A percentile compares a stretch with the other conserved stretches of the same genome.
These are phyloP conservation scores for Aspergillus sclerotioniger DNA, from an alignment of 495 filamentous ascomycete species.

Conservation along the genomic window DNA sequence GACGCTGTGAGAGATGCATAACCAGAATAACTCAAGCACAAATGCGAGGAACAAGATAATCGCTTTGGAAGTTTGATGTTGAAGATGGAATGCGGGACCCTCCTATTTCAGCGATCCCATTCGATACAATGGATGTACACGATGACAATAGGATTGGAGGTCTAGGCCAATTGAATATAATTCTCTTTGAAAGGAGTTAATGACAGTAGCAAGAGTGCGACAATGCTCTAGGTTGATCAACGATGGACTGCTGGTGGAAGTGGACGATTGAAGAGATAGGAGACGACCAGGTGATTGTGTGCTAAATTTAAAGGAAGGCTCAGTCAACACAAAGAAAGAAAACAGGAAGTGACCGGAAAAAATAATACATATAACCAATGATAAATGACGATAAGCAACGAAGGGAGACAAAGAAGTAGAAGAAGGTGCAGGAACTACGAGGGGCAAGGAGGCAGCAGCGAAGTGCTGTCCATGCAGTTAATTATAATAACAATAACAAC, in stretches of 20 bases:
- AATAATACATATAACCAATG: not conserved
- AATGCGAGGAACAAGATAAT: not conserved
- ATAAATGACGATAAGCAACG: not conserved
- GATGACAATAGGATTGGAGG: constrained; percentile 20
- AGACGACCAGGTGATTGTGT: not conserved
- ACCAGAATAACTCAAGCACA: not conserved
- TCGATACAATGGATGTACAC: constrained; percentile 7
- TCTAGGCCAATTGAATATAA: not conserved
- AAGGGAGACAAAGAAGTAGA: constrained; percentile 10
- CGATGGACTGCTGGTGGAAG: not conserved
- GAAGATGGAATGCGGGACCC: not conserved
- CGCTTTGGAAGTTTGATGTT: not conserved
- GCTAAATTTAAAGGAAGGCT: constrained; percentile 14
- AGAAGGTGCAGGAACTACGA: not conserved
- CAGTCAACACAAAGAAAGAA: constrained; percentile 16
- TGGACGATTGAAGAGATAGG: not conserved
- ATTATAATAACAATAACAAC: not conserved
- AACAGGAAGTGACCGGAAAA: constrained; percentile 8
- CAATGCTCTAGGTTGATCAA: not conserved
- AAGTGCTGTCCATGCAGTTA: not conserved
- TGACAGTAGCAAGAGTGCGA: not conserved
- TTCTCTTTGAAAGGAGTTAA: not conserved
- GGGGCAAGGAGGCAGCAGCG: not conserved
- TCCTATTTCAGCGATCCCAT: not conserved
- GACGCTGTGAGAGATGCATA: constrained; percentile 37